A percentile compares a stretch with the other conserved stretches of the same genome.
These are phyloP conservation scores for Metschnikowia lachancei DNA, from an alignment of 805 yeast species.

Conservation along the genomic window DNA sequence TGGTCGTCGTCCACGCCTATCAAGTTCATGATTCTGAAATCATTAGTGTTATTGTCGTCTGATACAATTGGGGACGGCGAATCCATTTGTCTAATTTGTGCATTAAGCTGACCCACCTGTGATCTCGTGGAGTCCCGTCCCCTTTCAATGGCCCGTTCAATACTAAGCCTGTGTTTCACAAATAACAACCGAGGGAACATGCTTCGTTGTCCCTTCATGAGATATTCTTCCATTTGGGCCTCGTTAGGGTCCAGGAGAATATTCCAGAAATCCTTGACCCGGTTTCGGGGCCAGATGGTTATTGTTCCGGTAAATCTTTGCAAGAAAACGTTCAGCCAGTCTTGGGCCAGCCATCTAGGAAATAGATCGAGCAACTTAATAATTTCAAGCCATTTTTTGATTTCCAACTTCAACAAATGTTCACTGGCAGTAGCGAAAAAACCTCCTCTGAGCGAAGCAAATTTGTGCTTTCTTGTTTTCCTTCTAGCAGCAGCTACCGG, in stretches of 20 bases:
- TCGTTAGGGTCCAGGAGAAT: slow-evolving; percentile 68
- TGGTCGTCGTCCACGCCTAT: slow-evolving; percentile 9
- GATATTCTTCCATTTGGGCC: slow-evolving; percentile 52
- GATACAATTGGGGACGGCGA: slow-evolving; percentile 13
- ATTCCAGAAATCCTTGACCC: slow-evolving; percentile 55
- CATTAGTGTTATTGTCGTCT: slow-evolving; percentile 13
- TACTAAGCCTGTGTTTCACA: slow-evolving; percentile 58
- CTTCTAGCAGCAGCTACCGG: slow-evolving; percentile 62
- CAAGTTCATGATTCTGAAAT: slow-evolving; percentile 7
- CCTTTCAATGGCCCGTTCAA: slow-evolving; percentile 61
- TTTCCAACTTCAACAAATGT: slow-evolving; percentile 66
- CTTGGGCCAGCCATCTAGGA: slow-evolving; percentile 69
- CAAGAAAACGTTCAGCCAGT: slow-evolving; percentile 76
- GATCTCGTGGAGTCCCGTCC: slow-evolving; percentile 37
- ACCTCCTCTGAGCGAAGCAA: slow-evolving; percentile 64
- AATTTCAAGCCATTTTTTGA: slow-evolving; percentile 72
- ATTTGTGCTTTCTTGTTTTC: slow-evolving; percentile 31
- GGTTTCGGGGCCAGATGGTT: slow-evolving; percentile 71
- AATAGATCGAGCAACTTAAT: slow-evolving; percentile 62
- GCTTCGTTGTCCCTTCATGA: slow-evolving; percentile 60
- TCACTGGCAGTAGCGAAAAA: slow-evolving; percentile 71
- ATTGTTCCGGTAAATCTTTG: slow-evolving; percentile 74
- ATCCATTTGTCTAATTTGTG: background rate
- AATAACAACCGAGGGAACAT: slow-evolving; percentile 66
- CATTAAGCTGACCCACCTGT: background rate